Base-by-base conservation (phyloP, 2,329 filamentous ascomycete species). In the Hypoxylon sp. region DNA sequence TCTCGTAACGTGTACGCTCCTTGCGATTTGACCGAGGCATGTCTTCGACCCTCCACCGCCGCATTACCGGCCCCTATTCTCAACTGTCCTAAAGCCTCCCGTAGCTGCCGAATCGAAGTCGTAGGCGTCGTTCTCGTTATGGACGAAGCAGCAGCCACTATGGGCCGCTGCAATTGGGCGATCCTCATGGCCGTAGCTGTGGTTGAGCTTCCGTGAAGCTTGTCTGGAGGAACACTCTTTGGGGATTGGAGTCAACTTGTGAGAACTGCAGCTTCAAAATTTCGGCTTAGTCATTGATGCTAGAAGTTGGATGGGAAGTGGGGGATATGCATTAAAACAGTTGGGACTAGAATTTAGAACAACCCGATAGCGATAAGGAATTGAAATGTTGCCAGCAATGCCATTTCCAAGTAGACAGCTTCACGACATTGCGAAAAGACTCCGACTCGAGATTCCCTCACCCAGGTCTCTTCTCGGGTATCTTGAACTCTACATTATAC, bases 1-100 rank as follows among this genome's bases (percentile, higher is more conserved):
- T 82, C 81, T 71, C 81, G 82, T 70, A 87, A 75, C 73, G 91
- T 96, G 79, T 89, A 89, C 52, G 85, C 85, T 77, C 87, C 87
- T 79, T 90, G 88, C 46, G 86, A 82, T 75, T 89, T 89, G 75
- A 87, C 85, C 22, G 84, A 81, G 68, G 86, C 86, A 71, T 84
- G 79, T 74, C 85, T 80, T 67, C 81, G 79, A 68, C 85, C 84
- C 67, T 82, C 78, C 8, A 83, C 81, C 55, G 78, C 74, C 52
- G 76, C 74, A 75, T 80, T 80, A 44, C 57, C 59, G 10, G 63
- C 61, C 19, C 73, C 72, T 70, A 76, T 72, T 65, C 71, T 71
- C 55, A 76, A 39, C 59, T 69, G 70, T 5, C 67, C 70, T 17
- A 76, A 70, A 64, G 75, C 73, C 37, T 76, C 73, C 67, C 73